phyloP scores from a whole-genome alignment of 257 asterid genomes.

The Thymus mandschuricus region DNA sequence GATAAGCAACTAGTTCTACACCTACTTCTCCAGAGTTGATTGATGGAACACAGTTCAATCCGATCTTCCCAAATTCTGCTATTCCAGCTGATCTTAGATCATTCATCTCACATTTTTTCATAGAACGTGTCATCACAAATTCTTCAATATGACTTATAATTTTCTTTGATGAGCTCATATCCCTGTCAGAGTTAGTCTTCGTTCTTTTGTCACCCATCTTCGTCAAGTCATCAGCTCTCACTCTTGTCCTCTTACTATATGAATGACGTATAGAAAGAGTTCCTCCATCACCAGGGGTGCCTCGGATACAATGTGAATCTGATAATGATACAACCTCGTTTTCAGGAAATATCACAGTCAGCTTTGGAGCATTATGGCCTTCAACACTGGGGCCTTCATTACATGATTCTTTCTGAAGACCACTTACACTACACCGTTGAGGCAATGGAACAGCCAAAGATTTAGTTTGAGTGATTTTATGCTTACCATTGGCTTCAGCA shows the following conservation, averaged over 20 bases:
- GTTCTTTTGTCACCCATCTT: conserved; percentile 25
- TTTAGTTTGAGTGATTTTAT: conserved; percentile 16
- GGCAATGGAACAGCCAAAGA: conserved; percentile 19
- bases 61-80: conserved; percentile 27
- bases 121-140: conserved; percentile 23
- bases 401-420: conserved; percentile 27
- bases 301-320: conserved; percentile 15
- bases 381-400: conserved; percentile 20
- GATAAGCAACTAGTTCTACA: conserved; percentile 13
- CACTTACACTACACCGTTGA: background rate
- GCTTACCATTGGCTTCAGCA: conserved; percentile 9
- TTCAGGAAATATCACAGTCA: conserved; percentile 12
- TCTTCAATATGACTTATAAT: conserved; percentile 11
- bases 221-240: conserved; percentile 14
- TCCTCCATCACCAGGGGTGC: conserved; percentile 11
- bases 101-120: conserved; percentile 20
- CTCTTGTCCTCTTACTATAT: conserved; percentile 4
- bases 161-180: conserved; percentile 21
- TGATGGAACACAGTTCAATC: conserved; percentile 15
- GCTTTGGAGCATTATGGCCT: background rate
- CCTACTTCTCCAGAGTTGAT: conserved; percentile 21
- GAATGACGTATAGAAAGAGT: conserved; percentile 25
- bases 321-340: conserved; percentile 9
- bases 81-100: conserved; percentile 13
- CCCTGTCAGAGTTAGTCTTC: conserved; percentile 13